These are phyloP conservation scores for Rhododendron vialii DNA, from an alignment of 148 eudicot species.

Conservation along the genomic window DNA sequence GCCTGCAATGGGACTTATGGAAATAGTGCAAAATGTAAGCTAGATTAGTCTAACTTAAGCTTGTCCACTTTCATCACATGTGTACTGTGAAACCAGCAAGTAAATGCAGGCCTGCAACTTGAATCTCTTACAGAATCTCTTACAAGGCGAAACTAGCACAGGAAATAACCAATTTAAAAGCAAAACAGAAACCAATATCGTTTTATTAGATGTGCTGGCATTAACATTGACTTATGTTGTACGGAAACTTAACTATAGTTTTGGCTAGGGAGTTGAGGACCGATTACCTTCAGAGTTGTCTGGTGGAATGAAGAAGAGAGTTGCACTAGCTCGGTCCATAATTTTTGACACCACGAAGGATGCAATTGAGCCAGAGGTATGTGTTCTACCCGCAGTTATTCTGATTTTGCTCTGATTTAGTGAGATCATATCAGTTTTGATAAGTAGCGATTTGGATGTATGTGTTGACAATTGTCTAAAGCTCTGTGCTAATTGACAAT, in stretches of 20 bases:
- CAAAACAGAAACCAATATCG: neutral
- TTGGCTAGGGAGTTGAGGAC: constrained; percentile 76
- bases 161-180: neutral
- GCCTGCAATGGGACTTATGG: neutral
- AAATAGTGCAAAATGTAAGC: constrained; percentile 3
- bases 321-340: constrained; percentile 87
- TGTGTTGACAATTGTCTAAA: neutral
- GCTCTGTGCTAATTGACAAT: neutral
- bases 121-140: neutral
- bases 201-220: neutral
- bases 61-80: neutral
- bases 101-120: neutral
- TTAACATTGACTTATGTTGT: neutral
- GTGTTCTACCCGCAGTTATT: constrained; percentile 2
- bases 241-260: constrained; percentile 1
- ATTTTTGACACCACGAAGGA: constrained; percentile 77
- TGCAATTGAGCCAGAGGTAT: constrained; percentile 80
- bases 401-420: neutral
- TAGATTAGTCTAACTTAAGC: constrained; percentile 5
- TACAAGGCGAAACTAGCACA: neutral
- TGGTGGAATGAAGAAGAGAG: constrained; percentile 97
- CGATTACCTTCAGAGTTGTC: constrained; percentile 89
- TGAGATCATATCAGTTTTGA: neutral
- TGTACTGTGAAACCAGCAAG: neutral
- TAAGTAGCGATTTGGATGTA: neutral